phyloP scores from a whole-genome alignment of 768 basidiomycete species.

The Tulasnella sp. region DNA sequence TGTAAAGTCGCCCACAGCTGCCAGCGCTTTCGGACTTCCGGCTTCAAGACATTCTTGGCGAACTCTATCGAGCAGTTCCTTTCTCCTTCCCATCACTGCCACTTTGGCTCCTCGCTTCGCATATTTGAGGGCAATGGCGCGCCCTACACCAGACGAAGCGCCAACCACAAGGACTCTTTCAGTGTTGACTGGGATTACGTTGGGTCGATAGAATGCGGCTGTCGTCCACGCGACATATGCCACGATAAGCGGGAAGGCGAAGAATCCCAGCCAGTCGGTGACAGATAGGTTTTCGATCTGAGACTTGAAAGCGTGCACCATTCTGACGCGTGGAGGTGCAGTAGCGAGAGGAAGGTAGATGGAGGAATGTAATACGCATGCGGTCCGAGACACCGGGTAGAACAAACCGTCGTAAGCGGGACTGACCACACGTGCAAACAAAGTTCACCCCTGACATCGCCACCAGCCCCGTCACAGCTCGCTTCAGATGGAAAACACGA shows the following conservation, averaged over 20 bases:
- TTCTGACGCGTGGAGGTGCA: neutral
- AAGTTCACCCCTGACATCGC: neutral
- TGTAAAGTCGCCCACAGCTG: conserved; percentile 51
- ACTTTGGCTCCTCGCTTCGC: conserved; percentile 61
- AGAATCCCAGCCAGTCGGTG: neutral
- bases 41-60: conserved; percentile 41
- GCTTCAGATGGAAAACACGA: neutral
- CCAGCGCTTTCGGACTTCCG: conserved; percentile 29
- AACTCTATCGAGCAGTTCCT: conserved; percentile 43
- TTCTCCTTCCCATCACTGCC: conserved; percentile 62
- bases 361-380: neutral
- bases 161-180: conserved; percentile 79
- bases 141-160: conserved; percentile 75
- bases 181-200: neutral
- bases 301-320: neutral
- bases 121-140: conserved; percentile 56
- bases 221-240: neutral
- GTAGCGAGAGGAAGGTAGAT: neutral
- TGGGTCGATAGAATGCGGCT: neutral
- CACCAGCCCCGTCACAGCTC: neutral
- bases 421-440: neutral
- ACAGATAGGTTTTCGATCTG: neutral
- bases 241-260: neutral
- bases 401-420: neutral
- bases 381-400: neutral